Conservation (phyloP, 148 eudicot species). For the Cornus controversa region DNA sequence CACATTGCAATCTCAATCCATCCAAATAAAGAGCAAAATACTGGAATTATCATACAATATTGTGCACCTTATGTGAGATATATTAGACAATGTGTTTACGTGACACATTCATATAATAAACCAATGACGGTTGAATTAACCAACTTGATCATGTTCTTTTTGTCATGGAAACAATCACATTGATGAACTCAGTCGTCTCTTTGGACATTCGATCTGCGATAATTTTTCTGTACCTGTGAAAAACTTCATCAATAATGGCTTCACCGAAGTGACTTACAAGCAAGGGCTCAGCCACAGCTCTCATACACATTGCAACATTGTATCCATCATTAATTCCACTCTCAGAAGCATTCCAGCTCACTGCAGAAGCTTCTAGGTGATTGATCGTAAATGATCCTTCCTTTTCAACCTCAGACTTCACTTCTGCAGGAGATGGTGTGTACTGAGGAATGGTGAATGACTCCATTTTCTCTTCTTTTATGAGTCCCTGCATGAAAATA, state of each 20-base stretch:
- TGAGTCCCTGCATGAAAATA: conserved; percentile 16
- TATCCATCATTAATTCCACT: neutral
- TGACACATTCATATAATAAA: too few species aligned
- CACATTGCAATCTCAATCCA: too few species aligned
- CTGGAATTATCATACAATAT: too few species aligned
- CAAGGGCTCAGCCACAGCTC: conserved; percentile 18
- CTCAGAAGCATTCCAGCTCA: neutral
- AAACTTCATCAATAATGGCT: neutral
- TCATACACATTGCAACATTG: conserved; percentile 14
- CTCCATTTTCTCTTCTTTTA: conserved; percentile 14
- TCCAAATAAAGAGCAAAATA: too few species aligned
- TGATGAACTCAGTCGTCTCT: too few species aligned
- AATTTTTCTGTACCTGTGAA: too few species aligned
- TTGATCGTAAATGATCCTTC: neutral
- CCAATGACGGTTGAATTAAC: too few species aligned
- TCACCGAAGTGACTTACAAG: conserved; percentile 13
- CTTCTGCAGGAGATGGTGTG: conserved; percentile 8
- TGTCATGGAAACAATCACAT: too few species aligned
- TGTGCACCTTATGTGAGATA: too few species aligned
- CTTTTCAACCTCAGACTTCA: neutral
- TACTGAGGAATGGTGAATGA: conserved; percentile 12
- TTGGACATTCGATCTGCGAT: too few species aligned
- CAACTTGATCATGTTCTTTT: too few species aligned
- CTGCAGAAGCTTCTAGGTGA: neutral
- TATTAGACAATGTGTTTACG: too few species aligned